phyloP scores from a whole-genome alignment of 2,329 filamentous ascomycete genomes.

The Fusarium veterinarium region DNA sequence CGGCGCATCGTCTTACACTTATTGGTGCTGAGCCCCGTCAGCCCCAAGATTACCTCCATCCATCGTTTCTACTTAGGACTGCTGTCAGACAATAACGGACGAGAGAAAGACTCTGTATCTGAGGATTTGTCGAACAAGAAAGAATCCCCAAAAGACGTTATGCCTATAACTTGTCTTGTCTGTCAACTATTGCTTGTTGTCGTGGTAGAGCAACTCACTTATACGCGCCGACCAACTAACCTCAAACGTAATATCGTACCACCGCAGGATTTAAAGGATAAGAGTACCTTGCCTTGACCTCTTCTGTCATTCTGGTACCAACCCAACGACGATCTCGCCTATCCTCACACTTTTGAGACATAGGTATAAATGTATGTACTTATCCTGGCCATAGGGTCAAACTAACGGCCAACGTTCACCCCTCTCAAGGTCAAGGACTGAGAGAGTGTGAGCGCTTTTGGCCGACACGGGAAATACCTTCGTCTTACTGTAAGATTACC shows the following conservation, averaged over 20 bases:
- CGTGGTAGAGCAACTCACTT: background rate
- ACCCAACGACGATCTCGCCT: conserved; percentile 6
- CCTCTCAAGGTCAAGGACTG: background rate
- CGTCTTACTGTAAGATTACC: background rate
- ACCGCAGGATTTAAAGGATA: conserved; percentile 2
- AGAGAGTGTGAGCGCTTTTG: background rate
- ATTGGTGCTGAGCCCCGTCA: conserved; percentile 34
- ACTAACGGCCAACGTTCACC: background rate
- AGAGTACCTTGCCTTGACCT: conserved; percentile 1
- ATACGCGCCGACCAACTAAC: background rate
- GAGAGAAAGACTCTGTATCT: background rate
- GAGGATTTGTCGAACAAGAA: background rate
- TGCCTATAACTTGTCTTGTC: background rate
- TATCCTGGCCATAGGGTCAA: background rate
- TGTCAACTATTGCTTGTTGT: background rate
- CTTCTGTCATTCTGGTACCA: background rate
- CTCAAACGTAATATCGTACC: background rate
- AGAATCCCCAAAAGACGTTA: no score
- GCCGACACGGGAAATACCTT: background rate
- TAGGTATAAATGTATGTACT: background rate
- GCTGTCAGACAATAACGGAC: background rate
- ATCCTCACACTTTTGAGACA: conserved; percentile 15
- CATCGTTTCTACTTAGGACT: background rate
- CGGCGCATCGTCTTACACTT: conserved; percentile 25
- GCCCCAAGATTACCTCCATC: conserved; percentile 19